Conservation (phyloP, 805 yeast species). For the Hanseniaspora lindneri region DNA sequence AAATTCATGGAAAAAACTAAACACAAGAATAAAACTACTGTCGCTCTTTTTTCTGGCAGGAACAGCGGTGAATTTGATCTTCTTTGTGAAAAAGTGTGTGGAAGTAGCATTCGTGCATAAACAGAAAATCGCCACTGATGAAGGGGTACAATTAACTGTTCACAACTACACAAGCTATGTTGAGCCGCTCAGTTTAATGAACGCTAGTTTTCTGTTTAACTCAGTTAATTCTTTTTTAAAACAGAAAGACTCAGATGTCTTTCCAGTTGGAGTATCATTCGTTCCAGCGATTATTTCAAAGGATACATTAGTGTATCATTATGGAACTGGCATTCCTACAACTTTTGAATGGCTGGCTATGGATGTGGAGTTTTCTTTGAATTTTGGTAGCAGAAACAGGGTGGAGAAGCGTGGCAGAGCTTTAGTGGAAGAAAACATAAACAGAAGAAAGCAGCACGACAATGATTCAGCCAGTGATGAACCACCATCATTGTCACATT, state of each 20-base stretch:
- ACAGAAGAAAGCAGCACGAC: conserved; percentile 21
- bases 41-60: conserved; percentile 11
- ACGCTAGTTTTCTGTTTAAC: conserved; percentile 47
- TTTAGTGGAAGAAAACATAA: background rate
- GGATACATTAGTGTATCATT: conserved; percentile 47
- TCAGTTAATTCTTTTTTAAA: conserved; percentile 42
- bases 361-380: conserved; percentile 50
- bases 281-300: conserved; percentile 51
- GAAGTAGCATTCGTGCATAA: too few relatives aligned
- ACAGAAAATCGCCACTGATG: too few relatives aligned
- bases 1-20: background rate
- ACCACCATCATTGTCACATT: conserved; percentile 1
- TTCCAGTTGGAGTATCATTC: conserved; percentile 46
- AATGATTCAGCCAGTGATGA: background rate
- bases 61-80: background rate
- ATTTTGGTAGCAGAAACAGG: conserved; percentile 31
- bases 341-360: conserved; percentile 52
- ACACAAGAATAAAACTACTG: background rate
- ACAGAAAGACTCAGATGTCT: conserved; percentile 39
- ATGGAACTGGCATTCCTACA: conserved; percentile 38
- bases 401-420: conserved; percentile 13
- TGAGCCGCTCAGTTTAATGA: conserved; percentile 32
- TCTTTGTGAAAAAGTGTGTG: background rate
- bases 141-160: too few relatives aligned
- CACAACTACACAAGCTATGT: conserved; percentile 22